Conservation (phyloP, 2,329 filamentous ascomycete species). For the Metarhizium rileyi region DNA sequence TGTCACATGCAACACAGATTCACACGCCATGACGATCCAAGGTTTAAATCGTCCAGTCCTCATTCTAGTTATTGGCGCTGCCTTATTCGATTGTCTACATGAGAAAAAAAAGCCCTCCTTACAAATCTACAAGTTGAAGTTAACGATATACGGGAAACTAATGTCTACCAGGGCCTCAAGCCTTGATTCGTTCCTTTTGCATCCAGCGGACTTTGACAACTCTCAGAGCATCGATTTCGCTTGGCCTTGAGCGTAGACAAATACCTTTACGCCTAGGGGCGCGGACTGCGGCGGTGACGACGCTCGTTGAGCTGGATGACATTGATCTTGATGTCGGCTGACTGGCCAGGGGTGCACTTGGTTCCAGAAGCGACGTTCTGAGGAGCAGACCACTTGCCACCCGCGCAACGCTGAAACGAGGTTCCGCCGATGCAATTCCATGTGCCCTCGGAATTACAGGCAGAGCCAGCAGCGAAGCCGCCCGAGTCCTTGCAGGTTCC, state of each 20-base stretch:
- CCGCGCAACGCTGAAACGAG: conserved; percentile 45
- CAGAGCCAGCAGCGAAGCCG: conserved; percentile 29
- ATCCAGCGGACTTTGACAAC: background rate
- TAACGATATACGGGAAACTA: background rate
- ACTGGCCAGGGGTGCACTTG: conserved; percentile 28
- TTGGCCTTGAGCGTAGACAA: background rate
- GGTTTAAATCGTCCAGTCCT: no score
- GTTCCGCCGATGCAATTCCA: conserved; percentile 45
- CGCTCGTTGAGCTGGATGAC: conserved; percentile 10
- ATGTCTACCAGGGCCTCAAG: background rate
- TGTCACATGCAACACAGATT: no score
- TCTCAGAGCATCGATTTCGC: background rate
- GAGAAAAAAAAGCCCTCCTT: background rate
- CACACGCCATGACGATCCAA: no score
- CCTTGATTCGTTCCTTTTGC: background rate
- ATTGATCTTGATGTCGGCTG: conserved; percentile 23
- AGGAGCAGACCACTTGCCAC: conserved; percentile 37
- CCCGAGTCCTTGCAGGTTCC: conserved; percentile 11
- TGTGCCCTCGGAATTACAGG: conserved; percentile 37
- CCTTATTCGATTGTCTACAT: background rate
- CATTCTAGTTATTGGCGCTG: no score
- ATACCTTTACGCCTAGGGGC: conserved; percentile 6
- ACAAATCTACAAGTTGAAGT: background rate
- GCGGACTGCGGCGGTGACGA: conserved; percentile 18
- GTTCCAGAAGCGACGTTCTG: conserved; percentile 36